phyloP scores from a whole-genome alignment of 2,329 filamentous ascomycete species.

The Biscogniauxia sp. region DNA sequence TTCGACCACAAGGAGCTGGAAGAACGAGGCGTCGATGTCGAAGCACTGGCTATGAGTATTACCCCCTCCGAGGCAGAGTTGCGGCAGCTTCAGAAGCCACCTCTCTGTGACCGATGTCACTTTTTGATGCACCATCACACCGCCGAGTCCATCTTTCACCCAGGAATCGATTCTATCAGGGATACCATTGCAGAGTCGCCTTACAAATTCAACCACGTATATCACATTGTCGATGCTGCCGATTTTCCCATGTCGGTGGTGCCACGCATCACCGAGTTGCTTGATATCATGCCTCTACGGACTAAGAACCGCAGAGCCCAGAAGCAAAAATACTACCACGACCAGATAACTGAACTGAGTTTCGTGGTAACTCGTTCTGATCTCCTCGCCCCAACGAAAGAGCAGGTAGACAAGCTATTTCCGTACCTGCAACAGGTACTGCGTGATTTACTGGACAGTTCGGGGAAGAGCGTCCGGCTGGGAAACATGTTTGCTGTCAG shows the following conservation, averaged over 20 bases:
- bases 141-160: slow-evolving; percentile 73
- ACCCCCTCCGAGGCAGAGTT: slow-evolving; percentile 14
- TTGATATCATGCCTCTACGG: slow-evolving; percentile 71
- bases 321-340: slow-evolving; percentile 61
- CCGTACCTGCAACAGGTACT: slow-evolving; percentile 78
- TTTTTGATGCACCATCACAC: slow-evolving; percentile 72
- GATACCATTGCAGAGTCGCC: slow-evolving; percentile 87
- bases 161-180: slow-evolving; percentile 74
- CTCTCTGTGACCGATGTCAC: slow-evolving; percentile 86
- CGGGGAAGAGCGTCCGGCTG: slow-evolving; percentile 69
- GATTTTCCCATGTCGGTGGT: slow-evolving; percentile 95
- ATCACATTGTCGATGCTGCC: slow-evolving; percentile 91
- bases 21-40: slow-evolving; percentile 46
- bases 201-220: slow-evolving; percentile 88
- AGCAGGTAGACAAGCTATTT: slow-evolving; percentile 82
- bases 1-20: slow-evolving; percentile 42
- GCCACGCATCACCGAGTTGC: slow-evolving; percentile 67
- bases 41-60: slow-evolving; percentile 34
- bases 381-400: slow-evolving; percentile 77
- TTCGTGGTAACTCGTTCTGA: slow-evolving; percentile 92
- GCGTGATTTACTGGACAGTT: slow-evolving; percentile 68
- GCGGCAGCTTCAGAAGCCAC: slow-evolving; percentile 37
- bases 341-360: slow-evolving; percentile 73
- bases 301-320: slow-evolving; percentile 78
- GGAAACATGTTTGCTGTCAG: slow-evolving; percentile 88